Conservation (phyloP, 768 basidiomycete species). For the Plicaturopsis crispa region DNA sequence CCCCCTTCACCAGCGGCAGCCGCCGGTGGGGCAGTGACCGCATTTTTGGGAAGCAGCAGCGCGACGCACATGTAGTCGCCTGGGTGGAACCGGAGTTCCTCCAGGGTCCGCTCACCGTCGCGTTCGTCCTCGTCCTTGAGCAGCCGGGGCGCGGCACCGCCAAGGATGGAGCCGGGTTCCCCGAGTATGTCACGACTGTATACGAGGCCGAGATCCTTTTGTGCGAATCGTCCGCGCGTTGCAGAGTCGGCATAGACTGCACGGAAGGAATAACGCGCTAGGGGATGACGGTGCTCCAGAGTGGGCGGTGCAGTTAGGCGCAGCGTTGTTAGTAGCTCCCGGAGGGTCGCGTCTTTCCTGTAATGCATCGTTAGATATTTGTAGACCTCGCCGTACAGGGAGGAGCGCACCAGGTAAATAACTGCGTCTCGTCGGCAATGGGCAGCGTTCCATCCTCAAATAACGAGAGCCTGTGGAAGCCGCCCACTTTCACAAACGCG, state of each 20-base stretch:
- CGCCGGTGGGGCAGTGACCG: constrained; percentile 48
- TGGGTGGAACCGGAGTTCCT: constrained; percentile 72
- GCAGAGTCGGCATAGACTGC: constrained; percentile 71
- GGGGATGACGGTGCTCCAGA: constrained; percentile 72
- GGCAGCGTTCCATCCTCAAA: constrained; percentile 77
- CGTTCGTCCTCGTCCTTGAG: constrained; percentile 36
- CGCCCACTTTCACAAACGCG: constrained; percentile 74
- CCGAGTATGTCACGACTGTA: constrained; percentile 82
- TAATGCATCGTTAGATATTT: too few species aligned
- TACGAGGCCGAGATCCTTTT: constrained; percentile 76
- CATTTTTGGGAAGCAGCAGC: constrained; percentile 69
- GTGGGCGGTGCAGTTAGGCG: constrained; percentile 63
- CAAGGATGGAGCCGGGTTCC: constrained; percentile 63
- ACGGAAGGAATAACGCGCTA: constrained; percentile 76
- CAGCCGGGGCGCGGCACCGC: constrained; percentile 50
- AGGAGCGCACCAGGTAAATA: constrained; percentile 64
- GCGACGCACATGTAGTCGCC: constrained; percentile 74
- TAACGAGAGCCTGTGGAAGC: constrained; percentile 63
- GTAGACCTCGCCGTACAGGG: not conserved
- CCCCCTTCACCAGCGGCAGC: constrained; percentile 20
- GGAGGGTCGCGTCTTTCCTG: constrained; percentile 80
- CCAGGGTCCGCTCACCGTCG: constrained; percentile 55
- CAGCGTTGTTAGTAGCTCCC: constrained; percentile 71
- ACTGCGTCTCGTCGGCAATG: constrained; percentile 73
- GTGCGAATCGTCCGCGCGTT: constrained; percentile 61